Conservation (phyloP, 306 rosid species). For the Cucurbita ficifolia region DNA sequence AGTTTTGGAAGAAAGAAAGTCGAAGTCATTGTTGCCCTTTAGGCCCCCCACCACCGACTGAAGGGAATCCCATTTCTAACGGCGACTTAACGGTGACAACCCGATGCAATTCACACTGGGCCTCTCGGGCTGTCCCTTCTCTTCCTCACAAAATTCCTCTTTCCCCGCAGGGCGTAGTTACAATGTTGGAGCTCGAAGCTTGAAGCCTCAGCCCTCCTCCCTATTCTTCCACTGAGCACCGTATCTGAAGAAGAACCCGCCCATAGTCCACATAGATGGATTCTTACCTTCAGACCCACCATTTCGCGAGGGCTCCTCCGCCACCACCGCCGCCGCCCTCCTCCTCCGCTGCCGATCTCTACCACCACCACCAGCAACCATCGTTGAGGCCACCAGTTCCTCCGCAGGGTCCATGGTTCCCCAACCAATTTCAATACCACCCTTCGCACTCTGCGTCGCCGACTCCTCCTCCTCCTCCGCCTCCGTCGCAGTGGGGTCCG, state of each 20-base stretch:
- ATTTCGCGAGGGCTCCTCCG: conserved; percentile 38
- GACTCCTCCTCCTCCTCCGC: conserved; percentile 53
- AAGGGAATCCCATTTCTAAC: neutral
- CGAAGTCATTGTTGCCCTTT: neutral
- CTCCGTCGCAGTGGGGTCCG: conserved; percentile 66
- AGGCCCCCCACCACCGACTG: neutral
- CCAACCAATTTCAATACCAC: conserved; percentile 64
- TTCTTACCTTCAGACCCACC: conserved; percentile 45
- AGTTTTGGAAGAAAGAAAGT: neutral
- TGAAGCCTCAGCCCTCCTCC: neutral
- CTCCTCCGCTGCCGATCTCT: conserved; percentile 40
- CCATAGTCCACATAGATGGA: neutral
- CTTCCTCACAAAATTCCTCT: neutral
- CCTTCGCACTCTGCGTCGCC: conserved; percentile 37
- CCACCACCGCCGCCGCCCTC: conserved; percentile 29
- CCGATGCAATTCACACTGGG: neutral
- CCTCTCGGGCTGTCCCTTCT: neutral
- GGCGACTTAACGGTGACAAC: neutral
- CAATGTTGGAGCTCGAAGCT: neutral
- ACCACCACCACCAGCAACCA: conserved; percentile 35
- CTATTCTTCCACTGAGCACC: no score
- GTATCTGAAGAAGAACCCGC: neutral
- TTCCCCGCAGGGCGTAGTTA: neutral
- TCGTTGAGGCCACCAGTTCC: conserved; percentile 31
- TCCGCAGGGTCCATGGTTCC: conserved; percentile 52